Conservation (phyloP, 2,329 filamentous ascomycete genomes). For the Cryphonectria naterciae region DNA sequence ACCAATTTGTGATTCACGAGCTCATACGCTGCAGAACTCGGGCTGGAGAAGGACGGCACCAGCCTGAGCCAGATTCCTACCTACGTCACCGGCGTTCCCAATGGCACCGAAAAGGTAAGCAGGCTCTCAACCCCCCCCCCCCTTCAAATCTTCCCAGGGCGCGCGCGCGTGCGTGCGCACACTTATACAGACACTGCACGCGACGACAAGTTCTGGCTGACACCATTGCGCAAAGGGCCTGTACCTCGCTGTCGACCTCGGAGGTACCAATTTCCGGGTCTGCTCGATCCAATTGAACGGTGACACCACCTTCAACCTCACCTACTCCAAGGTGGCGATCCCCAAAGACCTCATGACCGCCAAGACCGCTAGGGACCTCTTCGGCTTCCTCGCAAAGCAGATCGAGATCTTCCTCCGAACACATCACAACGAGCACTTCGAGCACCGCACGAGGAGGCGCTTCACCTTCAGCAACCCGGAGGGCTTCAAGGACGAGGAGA, state of each 20-base stretch:
- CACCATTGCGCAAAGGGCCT: conserved; percentile 64
- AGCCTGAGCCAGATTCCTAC: conserved; percentile 95
- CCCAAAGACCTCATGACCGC: conserved; percentile 89
- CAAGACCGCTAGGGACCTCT: conserved; percentile 83
- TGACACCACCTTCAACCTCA: conserved; percentile 92
- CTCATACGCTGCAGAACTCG: conserved; percentile 65
- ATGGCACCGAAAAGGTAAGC: conserved; percentile 92
- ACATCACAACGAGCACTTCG: conserved; percentile 88
- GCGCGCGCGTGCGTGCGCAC: background rate
- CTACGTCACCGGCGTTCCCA: conserved; percentile 93
- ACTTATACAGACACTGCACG: background rate
- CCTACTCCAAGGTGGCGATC: conserved; percentile 89
- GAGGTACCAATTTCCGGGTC: conserved; percentile 97
- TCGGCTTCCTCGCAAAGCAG: conserved; percentile 89
- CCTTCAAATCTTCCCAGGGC: too few relatives aligned
- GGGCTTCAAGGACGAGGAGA: conserved; percentile 70
- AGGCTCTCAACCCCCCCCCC: background rate
- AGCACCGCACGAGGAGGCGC: conserved; percentile 68
- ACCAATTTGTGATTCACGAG: conserved; percentile 11
- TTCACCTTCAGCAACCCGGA: conserved; percentile 61
- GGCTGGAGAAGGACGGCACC: conserved; percentile 75
- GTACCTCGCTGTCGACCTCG: conserved; percentile 96
- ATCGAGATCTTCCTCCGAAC: conserved; percentile 85
- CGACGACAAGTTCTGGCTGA: conserved; percentile 11
- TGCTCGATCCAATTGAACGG: conserved; percentile 94